These are phyloP conservation scores for Coemansia sp. DNA, from an alignment of 192 early-diverging fungal genomes.

Conservation along the genomic window DNA sequence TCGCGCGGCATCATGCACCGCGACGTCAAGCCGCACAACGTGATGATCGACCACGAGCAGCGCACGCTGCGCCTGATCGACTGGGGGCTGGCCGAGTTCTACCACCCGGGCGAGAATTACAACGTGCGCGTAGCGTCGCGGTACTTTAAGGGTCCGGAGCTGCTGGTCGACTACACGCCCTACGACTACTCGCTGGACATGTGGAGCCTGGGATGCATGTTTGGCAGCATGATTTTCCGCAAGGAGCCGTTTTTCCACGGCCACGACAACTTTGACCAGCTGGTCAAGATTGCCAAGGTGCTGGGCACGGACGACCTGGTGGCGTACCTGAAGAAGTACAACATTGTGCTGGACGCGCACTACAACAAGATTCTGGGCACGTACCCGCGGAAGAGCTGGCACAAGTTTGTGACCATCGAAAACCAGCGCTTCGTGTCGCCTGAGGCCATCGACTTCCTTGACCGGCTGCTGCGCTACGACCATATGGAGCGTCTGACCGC, in stretches of 20 bases:
- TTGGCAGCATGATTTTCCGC: constrained; percentile 99
- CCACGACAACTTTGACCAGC: constrained; percentile 98
- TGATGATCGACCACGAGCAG: constrained; percentile 99
- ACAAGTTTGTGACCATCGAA: constrained; percentile 76
- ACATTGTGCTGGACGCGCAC: constrained; percentile 84
- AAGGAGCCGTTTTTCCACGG: constrained; percentile 99
- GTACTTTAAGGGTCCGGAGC: constrained; percentile 99
- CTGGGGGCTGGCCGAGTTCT: constrained; percentile 99
- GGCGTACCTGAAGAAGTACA: constrained; percentile 93
- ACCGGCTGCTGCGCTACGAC: constrained; percentile 88
- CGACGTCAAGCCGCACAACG: constrained; percentile 99
- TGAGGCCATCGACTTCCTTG: constrained; percentile 87
- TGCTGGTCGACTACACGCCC: constrained; percentile 96
- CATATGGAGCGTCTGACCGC: constrained; percentile 88
- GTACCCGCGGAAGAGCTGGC: constrained; percentile 88
- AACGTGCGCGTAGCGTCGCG: constrained; percentile 98
- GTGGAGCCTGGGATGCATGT: constrained; percentile 99
- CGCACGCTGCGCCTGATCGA: constrained; percentile 93
- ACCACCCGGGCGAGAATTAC: constrained; percentile 95
- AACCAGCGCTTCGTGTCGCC: constrained; percentile 81
- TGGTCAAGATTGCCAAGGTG: constrained; percentile 98
- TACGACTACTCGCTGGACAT: constrained; percentile 99
- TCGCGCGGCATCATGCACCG: constrained; percentile 99
- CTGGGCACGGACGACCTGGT: constrained; percentile 95
- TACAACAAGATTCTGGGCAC: constrained; percentile 93